Base-by-base conservation (phyloP, 2,329 filamentous ascomycete species). In the Berkeleyomyces basicola region DNA sequence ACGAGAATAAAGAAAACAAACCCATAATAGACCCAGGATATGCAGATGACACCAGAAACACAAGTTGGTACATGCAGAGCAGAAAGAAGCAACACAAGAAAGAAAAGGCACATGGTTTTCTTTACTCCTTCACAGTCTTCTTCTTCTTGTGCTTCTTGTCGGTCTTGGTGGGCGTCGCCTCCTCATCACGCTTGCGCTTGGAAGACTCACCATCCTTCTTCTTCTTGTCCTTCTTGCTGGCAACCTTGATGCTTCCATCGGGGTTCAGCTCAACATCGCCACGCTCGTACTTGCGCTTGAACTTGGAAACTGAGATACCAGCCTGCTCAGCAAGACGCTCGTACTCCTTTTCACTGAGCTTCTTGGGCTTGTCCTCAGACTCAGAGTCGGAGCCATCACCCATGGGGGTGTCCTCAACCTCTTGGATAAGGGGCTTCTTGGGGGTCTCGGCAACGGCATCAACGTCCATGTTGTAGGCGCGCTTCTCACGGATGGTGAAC, bases 391-490 rank as follows among this genome's bases (percentile, higher is more conserved):
- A 73, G 58, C 72, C 72, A 49, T 70, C 72, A 16, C 72, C 74
- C 49, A 70, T 71, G 51, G 55, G 60, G 37, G 72, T 72, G 60
- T 74, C 73, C 33, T 72, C 72, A 36, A 78, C 75, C 63, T 79
- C 79, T 67, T 81, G 76, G 59, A 79, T 76, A 51, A 79, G 72
- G n/a, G 68, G 67, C 68, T 72, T 73, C 72, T 73, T 75, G 36
- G 74, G 68, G 58, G 75, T 74, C 67, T 72, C 71, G 37, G 76
- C 75, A 59, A 96, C 77, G 66, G 90, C 92, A 74, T 99, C 93
- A 61, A 90, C 93, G 71, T 97, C 91, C 58, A 83, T 81, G 74
- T 97, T 97, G 80, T 99, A 99, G 75, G 92, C 93, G 71, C 89
- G 82, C 9, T 88, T 87, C 74, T 96, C 90, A 77, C 95, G 95